Evolutionary conservation across 2,329 filamentous ascomycete species (phyloP), one percentile per base, ranked within the genome.

Genomic region (Trichoderma semiorbis): DNA sequence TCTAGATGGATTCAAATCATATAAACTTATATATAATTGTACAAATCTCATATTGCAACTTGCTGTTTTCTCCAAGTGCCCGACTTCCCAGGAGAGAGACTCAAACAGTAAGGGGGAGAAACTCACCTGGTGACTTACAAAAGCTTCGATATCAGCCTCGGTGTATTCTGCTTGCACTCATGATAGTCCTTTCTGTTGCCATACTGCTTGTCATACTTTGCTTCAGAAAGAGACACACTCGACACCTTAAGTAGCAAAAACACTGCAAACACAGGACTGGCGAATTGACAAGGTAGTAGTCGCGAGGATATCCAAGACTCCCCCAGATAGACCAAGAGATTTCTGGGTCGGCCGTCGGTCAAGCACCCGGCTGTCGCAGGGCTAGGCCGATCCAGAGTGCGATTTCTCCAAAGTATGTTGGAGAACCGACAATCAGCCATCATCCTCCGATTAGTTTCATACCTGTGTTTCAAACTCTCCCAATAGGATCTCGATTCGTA

Each of bases 361-460:
- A 63, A 93, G 81, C 1, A 89, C 82, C 90, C 89, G 0, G 86
- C 88, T 0, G 88, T 85, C 1, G 84, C 80, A 6, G 88, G 0
- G 90, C 89, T 72, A 93, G 87, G 1, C 91, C 91, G 0, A 87
- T 89, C 91, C 90, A 93, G 36, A 93, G 82, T 12, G 88, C 90
- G 32, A 84, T 85, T 79, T 93, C 91, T n/a, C 91, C 91, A 78
- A 93, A 91, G 81, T 93, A 93, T 91, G 81, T 93, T 91, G 0
- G 91, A 91, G 79, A 91, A 89, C 73, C 89, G 81, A 50, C 50
- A 26, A 7, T 50, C 34, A 47, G 21, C 24, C 24, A 50, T 34
- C 18, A 50, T 50, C 43, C 43, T 21, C 16, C 21, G 28, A n/a
- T 43, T 58, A 65, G 69, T 21, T 18, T 16, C 53, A 43, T n/a